These are phyloP conservation scores for Barnettozyma sucrosica DNA, from an alignment of 805 yeast species.

Conservation along the genomic window DNA sequence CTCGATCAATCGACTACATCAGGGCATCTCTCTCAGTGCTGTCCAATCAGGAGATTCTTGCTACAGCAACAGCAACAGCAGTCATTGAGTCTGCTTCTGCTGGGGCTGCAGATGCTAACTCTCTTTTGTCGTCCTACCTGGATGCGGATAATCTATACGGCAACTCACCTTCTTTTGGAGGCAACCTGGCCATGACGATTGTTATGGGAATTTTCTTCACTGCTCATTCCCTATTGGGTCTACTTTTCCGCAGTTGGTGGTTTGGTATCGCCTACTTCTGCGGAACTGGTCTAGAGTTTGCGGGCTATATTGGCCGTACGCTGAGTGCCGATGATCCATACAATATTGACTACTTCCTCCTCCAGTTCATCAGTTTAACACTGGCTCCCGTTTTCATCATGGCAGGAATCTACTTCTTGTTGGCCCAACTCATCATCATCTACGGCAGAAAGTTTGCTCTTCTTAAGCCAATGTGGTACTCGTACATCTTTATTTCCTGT, in stretches of 20 bases:
- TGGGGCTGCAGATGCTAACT: constrained; percentile 4
- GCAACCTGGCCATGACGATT: constrained; percentile 51
- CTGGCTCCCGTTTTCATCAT: constrained; percentile 78
- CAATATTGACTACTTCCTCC: constrained; percentile 39
- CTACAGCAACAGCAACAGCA: constrained; percentile 11
- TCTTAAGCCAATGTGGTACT: constrained; percentile 52
- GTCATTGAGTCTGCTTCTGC: constrained; percentile 11
- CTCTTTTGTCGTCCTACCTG: constrained; percentile 6
- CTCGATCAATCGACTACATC: constrained; percentile 16
- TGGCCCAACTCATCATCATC: constrained; percentile 61
- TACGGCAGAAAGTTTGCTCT: constrained; percentile 51
- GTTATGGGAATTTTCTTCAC: constrained; percentile 45
- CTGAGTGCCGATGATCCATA: constrained; percentile 35
- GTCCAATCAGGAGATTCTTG: constrained; percentile 14
- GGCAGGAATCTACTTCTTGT: constrained; percentile 74
- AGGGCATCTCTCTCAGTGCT: constrained; percentile 15
- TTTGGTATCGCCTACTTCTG: constrained; percentile 50
- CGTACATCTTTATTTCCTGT: constrained; percentile 57
- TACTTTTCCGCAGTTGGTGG: constrained; percentile 56
- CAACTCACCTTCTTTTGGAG: constrained; percentile 45
- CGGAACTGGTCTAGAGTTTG: constrained; percentile 54
- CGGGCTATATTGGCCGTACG: constrained; percentile 63
- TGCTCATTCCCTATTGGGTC: constrained; percentile 37
- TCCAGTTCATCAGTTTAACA: constrained; percentile 66
- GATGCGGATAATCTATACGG: constrained; percentile 29